These are phyloP conservation scores for Hanseniaspora clermontiae DNA, from an alignment of 805 yeast genomes.

Conservation along the genomic window DNA sequence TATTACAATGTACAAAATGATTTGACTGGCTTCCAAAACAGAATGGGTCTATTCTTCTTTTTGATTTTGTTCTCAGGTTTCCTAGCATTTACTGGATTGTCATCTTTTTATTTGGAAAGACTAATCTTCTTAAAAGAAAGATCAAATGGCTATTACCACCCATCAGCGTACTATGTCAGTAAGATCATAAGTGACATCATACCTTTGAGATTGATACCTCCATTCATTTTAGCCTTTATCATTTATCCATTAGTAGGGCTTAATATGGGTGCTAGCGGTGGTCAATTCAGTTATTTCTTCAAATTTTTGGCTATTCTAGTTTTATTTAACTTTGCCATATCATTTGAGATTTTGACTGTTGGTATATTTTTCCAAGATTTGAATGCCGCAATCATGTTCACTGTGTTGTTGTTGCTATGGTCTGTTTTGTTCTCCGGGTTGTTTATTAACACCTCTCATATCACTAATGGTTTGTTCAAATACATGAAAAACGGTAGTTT, in stretches of 20 bases:
- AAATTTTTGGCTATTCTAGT: constrained; percentile 59
- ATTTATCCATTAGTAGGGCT: constrained; percentile 85
- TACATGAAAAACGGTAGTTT: constrained; percentile 76
- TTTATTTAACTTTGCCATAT: constrained; percentile 73
- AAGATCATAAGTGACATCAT: constrained; percentile 81
- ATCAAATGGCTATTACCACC: constrained; percentile 85
- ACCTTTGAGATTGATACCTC: constrained; percentile 91
- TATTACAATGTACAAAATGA: constrained; percentile 77
- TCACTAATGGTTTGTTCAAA: constrained; percentile 41
- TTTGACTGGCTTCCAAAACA: constrained; percentile 90
- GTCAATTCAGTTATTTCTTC: constrained; percentile 48
- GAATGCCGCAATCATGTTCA: constrained; percentile 81
- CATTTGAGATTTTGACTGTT: constrained; percentile 71
- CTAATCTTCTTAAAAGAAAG: constrained; percentile 84
- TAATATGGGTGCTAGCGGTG: constrained; percentile 39
- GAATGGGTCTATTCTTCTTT: constrained; percentile 88
- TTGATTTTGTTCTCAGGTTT: constrained; percentile 85
- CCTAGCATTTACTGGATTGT: constrained; percentile 81
- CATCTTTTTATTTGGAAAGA: constrained; percentile 78
- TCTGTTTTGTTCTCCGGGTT: constrained; percentile 87
- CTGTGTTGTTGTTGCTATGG: constrained; percentile 70
- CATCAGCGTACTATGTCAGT: constrained; percentile 70
- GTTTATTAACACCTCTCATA: constrained; percentile 70
- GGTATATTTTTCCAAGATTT: constrained; percentile 82
- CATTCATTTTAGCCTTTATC: constrained; percentile 63